Base-by-base conservation (phyloP, 352 stramenopile genomes). In the Phytopythium delawarense region DNA sequence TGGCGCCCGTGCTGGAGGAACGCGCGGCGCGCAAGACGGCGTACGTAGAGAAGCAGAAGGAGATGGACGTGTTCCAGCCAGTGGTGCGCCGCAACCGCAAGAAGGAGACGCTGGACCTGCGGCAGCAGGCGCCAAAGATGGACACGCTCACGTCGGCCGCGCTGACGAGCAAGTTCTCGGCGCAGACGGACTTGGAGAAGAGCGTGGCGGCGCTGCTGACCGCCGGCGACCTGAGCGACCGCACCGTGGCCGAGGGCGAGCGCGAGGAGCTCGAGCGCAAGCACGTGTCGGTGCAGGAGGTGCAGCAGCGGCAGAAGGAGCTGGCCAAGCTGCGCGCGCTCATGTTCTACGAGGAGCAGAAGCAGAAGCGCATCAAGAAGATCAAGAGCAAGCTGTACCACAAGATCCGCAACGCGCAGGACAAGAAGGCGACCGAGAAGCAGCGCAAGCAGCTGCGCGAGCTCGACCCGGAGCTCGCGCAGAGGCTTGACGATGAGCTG, bases 341-440 rank as follows among this genome's bases (percentile, higher is more conserved):
- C 46, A 88, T 99, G 70, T 99, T 99, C 65, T 99, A 99, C 75
- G 92, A 99, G 49, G 97, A 99, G 76, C 92, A 98, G 75, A 99
- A 99, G 71, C 74, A 91, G 53, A 92, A 97, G 67, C 95, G 97
- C 35, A 96, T 99, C 32, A 99, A 99, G 79, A 99, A 99, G 78
- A 99, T 99, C 71, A 99, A 99, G 79, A 98, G 92, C 37, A 99
- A 99, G 70, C 93, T 98, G 35, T 99, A 98, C 83, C 91, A 98
- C 67, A 98, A 98, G 70, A 99, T 99, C 67, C 86, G 94, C 54
- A 99, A 99, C 73, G 89, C 91, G 57, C 88, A 98, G 65, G 75
- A 91, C 71, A 87, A 88, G 61, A 87, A 92, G 61, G 69, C 89
- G 12, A 81, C 94, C 61, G 88, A 97, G 32, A 92, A 91, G 46